Base-by-base conservation (phyloP, 2,329 filamentous ascomycete genomes). In the Chrysosporium queenslandicum region DNA sequence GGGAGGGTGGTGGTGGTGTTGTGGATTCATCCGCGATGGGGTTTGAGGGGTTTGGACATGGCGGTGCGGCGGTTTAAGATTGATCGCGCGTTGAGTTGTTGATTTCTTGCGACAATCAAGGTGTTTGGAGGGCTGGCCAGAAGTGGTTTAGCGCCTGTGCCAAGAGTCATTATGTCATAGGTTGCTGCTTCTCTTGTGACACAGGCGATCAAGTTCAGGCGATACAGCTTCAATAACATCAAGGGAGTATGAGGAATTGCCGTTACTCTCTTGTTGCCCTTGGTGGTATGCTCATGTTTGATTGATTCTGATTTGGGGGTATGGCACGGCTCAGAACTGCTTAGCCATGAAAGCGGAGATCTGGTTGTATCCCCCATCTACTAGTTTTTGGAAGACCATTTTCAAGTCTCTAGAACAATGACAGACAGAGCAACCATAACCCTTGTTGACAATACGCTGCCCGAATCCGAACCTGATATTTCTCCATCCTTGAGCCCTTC, bases 361-460 rank as follows among this genome's bases (percentile, higher is more conserved):
- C 27, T 34, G 9, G 2, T 34, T 16, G 16, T 45, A 29, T 12
- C 23, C 21, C n/a, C n/a, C n/a, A n/a, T n/a, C n/a, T n/a, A n/a
- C n/a, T n/a, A n/a, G n/a, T n/a, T n/a, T n/a, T n/a, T n/a, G n/a
- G n/a, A n/a, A n/a, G n/a, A n/a, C n/a, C n/a, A n/a, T n/a, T n/a
- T n/a, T n/a, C n/a, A n/a, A 32, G 8, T 21, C 23, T 7, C 39
- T 25, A 46, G 48, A 29, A 58, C 36, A 48, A 67, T 67, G 66
- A 60, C 61, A 32, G 53, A 55, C 50, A n/a, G 46, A 21, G 37
- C 56, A 23, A 59, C 54, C 12, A 69, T 71, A 43, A 61, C 60
- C 42, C 62, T 74, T 11, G 59, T 72, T 56, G 71, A 74, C 58
- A 68, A 70, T 47, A 72, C 71, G 16, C 46, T 57, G 23, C 54